phyloP scores from a whole-genome alignment of 306 rosid genomes.

The Pachyrhizus erosus region DNA sequence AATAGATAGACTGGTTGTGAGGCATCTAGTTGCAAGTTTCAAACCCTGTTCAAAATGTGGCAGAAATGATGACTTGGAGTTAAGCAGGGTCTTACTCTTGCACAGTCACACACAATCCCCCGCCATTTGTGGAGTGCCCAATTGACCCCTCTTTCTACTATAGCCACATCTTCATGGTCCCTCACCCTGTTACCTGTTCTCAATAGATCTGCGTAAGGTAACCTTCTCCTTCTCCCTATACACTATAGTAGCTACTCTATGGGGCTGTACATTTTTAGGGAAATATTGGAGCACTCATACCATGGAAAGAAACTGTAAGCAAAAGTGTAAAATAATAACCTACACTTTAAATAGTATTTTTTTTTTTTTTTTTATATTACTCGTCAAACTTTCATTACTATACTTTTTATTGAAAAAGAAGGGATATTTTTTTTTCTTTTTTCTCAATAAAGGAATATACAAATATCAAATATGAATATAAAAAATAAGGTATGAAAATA shows the following conservation, averaged over 20 bases:
- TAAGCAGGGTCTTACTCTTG: not conserved
- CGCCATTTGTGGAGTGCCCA: slow-evolving; percentile 37
- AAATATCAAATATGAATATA: too few relatives aligned
- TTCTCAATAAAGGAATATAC: too few relatives aligned
- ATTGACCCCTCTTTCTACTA: slow-evolving; percentile 19
- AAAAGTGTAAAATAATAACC: too few relatives aligned
- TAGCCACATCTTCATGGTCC: slow-evolving; percentile 2
- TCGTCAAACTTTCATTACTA: too few relatives aligned
- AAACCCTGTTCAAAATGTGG: slow-evolving; percentile 40
- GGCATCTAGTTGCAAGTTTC: slow-evolving; percentile 37
- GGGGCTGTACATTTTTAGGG: not conserved
- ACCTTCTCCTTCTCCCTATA: not conserved
- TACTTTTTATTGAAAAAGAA: too few relatives aligned
- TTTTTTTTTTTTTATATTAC: too few relatives aligned
- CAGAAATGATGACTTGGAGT: slow-evolving; percentile 22
- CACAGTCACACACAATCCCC: slow-evolving; percentile 30
- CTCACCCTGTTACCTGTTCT: not conserved
- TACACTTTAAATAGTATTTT: too few relatives aligned
- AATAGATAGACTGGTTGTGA: not conserved
- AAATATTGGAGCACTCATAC: too few relatives aligned
- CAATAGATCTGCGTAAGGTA: not conserved
- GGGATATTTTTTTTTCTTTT: too few relatives aligned
- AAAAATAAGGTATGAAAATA: too few relatives aligned
- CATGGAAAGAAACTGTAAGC: too few relatives aligned
- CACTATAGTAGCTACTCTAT: not conserved